Base-by-base conservation (phyloP, 2,329 filamentous ascomycete genomes). In the Neofusicoccum sp. region DNA sequence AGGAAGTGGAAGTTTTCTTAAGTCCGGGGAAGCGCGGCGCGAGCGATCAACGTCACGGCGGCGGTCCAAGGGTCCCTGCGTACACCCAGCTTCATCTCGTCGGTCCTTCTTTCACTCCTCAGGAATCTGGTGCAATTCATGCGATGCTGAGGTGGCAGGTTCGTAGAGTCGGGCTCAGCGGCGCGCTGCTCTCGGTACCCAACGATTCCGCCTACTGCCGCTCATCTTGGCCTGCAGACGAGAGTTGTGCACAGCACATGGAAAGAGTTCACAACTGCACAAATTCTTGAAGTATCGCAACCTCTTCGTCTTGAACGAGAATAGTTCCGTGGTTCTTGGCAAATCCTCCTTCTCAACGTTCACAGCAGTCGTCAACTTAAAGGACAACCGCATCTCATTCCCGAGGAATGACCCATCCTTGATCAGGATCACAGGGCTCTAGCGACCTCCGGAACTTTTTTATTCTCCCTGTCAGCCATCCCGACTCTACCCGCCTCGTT, bases 401-500 rank as follows among this genome's bases (percentile, higher is more conserved):
- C 29, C 28, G 9, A 5, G 50, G 50, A 34, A 54, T 28, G 4
- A 34, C 37, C 54, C 54, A 45, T 34, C 54, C 54, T 41, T 12
- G 29, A 4, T 58, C 54, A 22, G 37, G 39, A 45, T 44, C 54
- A 41, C 54, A 58, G 11, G 54, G 54, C 11, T 44, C 54, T 2
- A 58, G 16, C 34, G 29, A 16, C 7, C 29, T 45, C 11, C 54
- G 14, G 39, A 58, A n/a, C 2, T 22, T 31, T 9, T 31, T 37
- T 2, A 77, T 68, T 28, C 74, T 67, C 0, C 76, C 73, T 6
- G 73, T 36, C 65, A 76, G 65, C 76, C 75, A 78, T 6, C 76
- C 76, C 12, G 50, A 65, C 73, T 66, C 4, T 66, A 68, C 29
- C 63, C 66, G 4, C 59, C 67, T 8, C 67, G 67, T 14, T 59